Conservation (phyloP, 1,284 basidiomycete genomes). For the Abortiporus biennis region DNA sequence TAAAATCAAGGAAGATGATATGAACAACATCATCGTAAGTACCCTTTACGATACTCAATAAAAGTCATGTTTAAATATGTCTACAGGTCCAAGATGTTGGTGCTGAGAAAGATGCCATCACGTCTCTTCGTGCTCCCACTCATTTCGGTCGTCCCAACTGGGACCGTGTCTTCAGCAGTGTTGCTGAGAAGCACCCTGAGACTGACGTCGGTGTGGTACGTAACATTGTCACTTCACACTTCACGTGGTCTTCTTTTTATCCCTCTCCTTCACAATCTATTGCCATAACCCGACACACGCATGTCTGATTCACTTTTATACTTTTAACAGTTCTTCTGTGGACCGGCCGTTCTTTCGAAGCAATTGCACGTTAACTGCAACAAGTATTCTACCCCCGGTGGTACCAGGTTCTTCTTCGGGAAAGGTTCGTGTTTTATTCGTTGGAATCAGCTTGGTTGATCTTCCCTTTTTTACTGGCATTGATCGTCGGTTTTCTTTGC, state of each 20-base stretch:
- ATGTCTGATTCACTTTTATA: too few relatives aligned
- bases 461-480: neutral
- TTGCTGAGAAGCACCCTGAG: conserved; percentile 74
- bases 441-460: neutral
- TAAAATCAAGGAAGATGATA: conserved; percentile 82
- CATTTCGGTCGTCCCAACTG: conserved; percentile 93
- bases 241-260: neutral
- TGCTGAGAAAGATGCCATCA: conserved; percentile 84
- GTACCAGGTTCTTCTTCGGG: conserved; percentile 84
- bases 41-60: neutral
- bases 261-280: too few relatives aligned
- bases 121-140: conserved; percentile 80
- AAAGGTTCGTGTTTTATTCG: too few relatives aligned
- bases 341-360: conserved; percentile 63
- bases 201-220: conserved; percentile 80
- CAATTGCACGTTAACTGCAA: conserved; percentile 74
- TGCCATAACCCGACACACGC: too few relatives aligned
- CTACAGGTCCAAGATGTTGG: conserved; percentile 76
- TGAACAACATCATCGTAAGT: conserved; percentile 81
- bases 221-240: conserved; percentile 10
- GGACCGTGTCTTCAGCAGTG: conserved; percentile 75
- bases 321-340: conserved; percentile 89
- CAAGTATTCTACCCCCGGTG: conserved; percentile 77
- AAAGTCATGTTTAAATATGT: neutral
- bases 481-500: conserved; percentile 2